Evolutionary conservation across 1,284 basidiomycete genomes (phyloP), one percentile per base, ranked within the genome.

Genomic region (Fomitopsis palustris): DNA sequence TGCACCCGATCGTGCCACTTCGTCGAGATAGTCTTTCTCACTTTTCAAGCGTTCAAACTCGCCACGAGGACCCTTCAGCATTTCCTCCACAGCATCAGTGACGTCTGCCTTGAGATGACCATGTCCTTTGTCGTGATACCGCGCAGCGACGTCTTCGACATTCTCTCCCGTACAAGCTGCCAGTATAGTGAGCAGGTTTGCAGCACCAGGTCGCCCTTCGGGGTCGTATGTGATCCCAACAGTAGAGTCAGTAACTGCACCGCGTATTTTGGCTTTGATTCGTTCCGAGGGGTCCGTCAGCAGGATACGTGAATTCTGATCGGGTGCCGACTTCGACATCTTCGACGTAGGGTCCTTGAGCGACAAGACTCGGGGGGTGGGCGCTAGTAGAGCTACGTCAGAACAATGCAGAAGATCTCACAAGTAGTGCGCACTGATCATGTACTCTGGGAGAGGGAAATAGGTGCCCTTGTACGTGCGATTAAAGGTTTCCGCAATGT

Each of bases 311-410:
- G 94, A 95, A n/a, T 83, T 77, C 1, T 83, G 65, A 69, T 93
- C 87, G 0, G 88, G 89, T 0, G 92, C 82, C 0, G 96, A 98
- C 73, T 98, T 98, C 42, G 95, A 97, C 96, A 98, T 98, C 74
- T 98, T 98, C 10, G 88, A 83, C 0, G 79, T 77, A 0, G 95
- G 93, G 70, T 96, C 91, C 58, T 87, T 87, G 16, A 98, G 84
- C 3, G 93, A 96, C 8, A 96, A 83, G 17, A 95, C 78, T 54
- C 92, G 84, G 70, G 84, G 86, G 1, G 87, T 87, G 0, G 87
- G 82, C 0, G 93, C 95, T 96, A 64, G 2, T 3, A 56, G 8
- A 45, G 7, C 39, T 7, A 57, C 12, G 19, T 31, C 12, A 42
- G 27, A 3, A 31, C 37, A 51, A 47, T 45, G 38, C 2, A 31